These are phyloP conservation scores for Thermothelomyces thermophilus DNA, from an alignment of 2,329 filamentous ascomycete genomes.

Conservation along the genomic window DNA sequence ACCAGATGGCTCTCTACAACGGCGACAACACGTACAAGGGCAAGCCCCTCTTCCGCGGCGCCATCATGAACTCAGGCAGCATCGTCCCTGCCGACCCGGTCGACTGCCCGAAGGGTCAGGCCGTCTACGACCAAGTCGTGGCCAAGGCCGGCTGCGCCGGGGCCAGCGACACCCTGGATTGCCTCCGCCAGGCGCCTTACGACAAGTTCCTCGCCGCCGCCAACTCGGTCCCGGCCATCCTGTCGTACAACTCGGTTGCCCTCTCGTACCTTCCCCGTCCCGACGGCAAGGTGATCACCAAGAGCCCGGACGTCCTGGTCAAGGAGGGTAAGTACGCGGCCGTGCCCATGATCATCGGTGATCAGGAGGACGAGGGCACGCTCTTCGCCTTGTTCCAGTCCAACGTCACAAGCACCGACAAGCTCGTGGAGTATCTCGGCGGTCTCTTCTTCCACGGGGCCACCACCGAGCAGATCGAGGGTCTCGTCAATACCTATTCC, in stretches of 20 bases:
- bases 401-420: conserved; percentile 56
- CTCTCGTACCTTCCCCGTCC: conserved; percentile 70
- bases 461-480: conserved; percentile 42
- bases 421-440: conserved; percentile 56
- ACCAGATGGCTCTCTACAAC: conserved; percentile 69
- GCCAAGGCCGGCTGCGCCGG: conserved; percentile 53
- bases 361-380: conserved; percentile 76
- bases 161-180: conserved; percentile 52
- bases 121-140: conserved; percentile 57
- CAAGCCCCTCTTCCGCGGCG: conserved; percentile 65
- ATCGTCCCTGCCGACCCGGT: conserved; percentile 56
- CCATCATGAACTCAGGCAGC: conserved; percentile 70
- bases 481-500: conserved; percentile 57
- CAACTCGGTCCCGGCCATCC: conserved; percentile 62
- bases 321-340: conserved; percentile 42
- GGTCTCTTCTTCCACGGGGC: conserved; percentile 54
- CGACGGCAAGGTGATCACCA: conserved; percentile 56
- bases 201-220: conserved; percentile 56
- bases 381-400: conserved; percentile 63
- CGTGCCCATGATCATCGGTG: conserved; percentile 54
- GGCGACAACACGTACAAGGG: conserved; percentile 70
- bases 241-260: conserved; percentile 62
- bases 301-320: conserved; percentile 56
- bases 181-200: conserved; percentile 57
- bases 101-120: conserved; percentile 60